Evolutionary conservation across 371 early-diverging fungal species (phyloP), one percentile per base, ranked within the genome.

Genomic region (Batkoa obscura): DNA sequence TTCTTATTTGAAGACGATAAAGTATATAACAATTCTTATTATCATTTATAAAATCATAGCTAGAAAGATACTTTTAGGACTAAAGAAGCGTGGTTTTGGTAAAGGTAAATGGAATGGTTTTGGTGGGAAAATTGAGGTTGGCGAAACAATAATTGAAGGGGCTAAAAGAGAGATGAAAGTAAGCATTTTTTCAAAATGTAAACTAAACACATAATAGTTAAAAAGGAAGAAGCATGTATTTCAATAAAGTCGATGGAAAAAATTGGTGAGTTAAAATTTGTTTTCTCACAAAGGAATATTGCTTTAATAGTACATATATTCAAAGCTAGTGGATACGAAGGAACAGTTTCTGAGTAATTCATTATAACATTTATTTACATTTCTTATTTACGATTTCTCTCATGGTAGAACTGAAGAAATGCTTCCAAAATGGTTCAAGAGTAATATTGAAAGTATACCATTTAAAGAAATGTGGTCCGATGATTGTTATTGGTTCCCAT

Each of bases 31-130:
- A 6, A 45, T 45, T 45, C 6, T 5, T 45, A 45, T 12, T 45
- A 41, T 41, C n/a, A n/a, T 45, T 15, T 6, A 45, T 12, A 45
- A 15, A 45, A 5, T 15, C 12, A 45, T 12, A 48, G 42, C 13
- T 17, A 58, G 51, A n/a, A 41, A 76, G 63, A 54, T 81, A 47
- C 68, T 81, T 34, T 71, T 81, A 13, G 79, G 80, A 0, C 67
- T 72, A 65, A 81, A 81, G 60, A 81, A 81, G 58, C 71, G 81
- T 15, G 82, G 81, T 0, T 73, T 81, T 64, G 80, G 81, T 10
- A 60, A 58, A 12, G 69, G 71, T n/a, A 68, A 68, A 43, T 76
- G 63, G 62, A 81, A 80, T 56, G 79, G 82, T 30, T 81, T 81
- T 59, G 81, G 82, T 8, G 82, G 82, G n/a, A 81, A 81, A 60